phyloP scores from a whole-genome alignment of 225 moss, liverwort and hornwort genomes.

The Anthoceros angustus region DNA sequence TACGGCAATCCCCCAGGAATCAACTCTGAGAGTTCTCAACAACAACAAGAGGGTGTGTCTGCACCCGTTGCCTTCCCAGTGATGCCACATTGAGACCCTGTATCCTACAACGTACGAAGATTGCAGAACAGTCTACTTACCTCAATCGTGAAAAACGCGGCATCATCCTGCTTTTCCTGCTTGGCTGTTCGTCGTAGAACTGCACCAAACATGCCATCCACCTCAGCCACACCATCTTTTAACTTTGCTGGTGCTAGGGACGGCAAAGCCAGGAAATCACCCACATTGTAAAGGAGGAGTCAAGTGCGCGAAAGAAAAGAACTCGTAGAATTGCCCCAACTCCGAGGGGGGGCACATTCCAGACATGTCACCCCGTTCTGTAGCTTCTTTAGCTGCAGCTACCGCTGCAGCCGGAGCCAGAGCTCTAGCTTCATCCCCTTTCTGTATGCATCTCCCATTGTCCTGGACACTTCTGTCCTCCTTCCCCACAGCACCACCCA shows the following conservation, averaged over 20 bases:
- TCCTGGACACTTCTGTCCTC: background rate
- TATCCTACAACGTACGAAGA: background rate
- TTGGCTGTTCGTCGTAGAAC: background rate
- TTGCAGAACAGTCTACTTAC: background rate
- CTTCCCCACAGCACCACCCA: too few species aligned
- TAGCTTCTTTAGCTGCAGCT: slow-evolving; percentile 2
- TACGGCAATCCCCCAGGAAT: background rate
- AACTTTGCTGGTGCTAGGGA: background rate
- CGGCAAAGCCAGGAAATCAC: background rate
- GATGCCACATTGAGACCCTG: too few species aligned
- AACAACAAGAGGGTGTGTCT: too few species aligned
- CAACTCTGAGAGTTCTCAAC: background rate
- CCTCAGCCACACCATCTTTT: background rate
- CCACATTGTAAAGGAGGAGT: background rate
- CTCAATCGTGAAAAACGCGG: background rate
- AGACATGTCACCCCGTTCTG: background rate
- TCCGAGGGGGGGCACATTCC: background rate
- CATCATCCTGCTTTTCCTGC: background rate
- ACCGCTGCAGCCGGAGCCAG: background rate
- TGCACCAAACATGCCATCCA: background rate
- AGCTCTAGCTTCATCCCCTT: background rate
- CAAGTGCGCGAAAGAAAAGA: background rate
- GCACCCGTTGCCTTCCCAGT: too few species aligned
- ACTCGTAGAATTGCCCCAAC: background rate
- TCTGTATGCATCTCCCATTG: background rate